phyloP scores from a whole-genome alignment of 2,329 filamentous ascomycete genomes.

The Pseudocercospora crystallina region DNA sequence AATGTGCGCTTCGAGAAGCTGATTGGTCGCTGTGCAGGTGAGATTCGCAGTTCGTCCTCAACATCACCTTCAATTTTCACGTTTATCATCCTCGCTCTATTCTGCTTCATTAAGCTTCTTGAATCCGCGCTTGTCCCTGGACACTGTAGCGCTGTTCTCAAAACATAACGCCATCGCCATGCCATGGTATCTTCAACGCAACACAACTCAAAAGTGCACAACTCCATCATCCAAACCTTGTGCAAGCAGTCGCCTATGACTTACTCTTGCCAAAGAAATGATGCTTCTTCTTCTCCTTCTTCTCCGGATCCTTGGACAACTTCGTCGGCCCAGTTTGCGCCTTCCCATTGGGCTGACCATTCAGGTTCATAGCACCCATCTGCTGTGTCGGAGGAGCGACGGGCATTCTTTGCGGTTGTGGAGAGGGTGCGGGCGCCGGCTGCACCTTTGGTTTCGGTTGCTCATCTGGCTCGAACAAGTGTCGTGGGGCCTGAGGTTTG shows the following conservation, averaged over 20 bases:
- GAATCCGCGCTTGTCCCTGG: too few species aligned
- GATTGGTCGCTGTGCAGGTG: too few species aligned
- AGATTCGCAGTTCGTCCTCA: too few species aligned
- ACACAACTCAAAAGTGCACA: too few species aligned
- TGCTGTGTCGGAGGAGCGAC: constrained; percentile 50
- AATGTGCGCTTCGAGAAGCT: too few species aligned
- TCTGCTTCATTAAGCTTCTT: too few species aligned
- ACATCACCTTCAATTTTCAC: too few species aligned
- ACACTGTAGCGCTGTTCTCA: too few species aligned
- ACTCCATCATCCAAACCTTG: too few species aligned
- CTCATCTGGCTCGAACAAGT: constrained; percentile 75
- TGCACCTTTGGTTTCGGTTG: constrained; percentile 55
- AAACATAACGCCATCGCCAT: too few species aligned
- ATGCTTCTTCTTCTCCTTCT: constrained; percentile 48
- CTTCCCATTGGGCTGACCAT: constrained; percentile 26
- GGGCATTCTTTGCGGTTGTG: constrained; percentile 19
- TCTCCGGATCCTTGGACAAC: constrained; percentile 61
- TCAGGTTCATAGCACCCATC: constrained; percentile 58
- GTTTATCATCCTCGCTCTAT: too few species aligned
- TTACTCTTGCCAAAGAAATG: constrained; percentile 33
- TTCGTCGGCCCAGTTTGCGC: constrained; percentile 35
- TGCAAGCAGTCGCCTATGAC: background rate
- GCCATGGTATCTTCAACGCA: too few species aligned
- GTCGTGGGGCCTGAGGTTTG: constrained; percentile 76
- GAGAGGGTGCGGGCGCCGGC: constrained; percentile 21